Evolutionary conservation across 2,329 filamentous ascomycete species (phyloP), one percentile per base, ranked within the genome.

Genomic region (Xylariaceae sp.): DNA sequence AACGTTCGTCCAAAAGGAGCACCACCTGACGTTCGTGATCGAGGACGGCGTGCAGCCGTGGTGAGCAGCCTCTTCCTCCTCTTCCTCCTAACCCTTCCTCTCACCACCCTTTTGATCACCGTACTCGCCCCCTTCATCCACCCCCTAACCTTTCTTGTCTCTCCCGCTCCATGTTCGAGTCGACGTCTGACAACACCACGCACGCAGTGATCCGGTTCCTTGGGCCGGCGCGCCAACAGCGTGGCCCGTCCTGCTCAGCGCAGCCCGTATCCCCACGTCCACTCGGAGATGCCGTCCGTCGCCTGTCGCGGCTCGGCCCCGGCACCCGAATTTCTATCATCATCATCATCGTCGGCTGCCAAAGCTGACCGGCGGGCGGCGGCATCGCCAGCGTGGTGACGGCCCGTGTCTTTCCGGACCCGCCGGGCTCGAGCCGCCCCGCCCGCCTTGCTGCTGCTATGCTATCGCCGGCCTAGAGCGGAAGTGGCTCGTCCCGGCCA

Each of bases 351-450:
- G 73, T 82, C 32, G 80, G 78, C 19, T 75, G 78, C 33, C 23
- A 32, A 29, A 29, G 24, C 19, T 33, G 61, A 61, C 84, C 35
- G n/a, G 85, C 80, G 3, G 85, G 81, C 50, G 81, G 80, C n/a
- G 78, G 75, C 45, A 82, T 83, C 19, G 81, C 77, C 38, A 86
- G 86, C 58, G 70, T 86, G 31, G 75, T 76, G 4, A 67, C 81
- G 7, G 67, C 87, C 22, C 27, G 31, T n/a, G 39, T 36, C 23
- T 36, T 24, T 40, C 31, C 10, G 32, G 38, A 8, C 29, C 36
- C 5, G 29, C 24, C 13, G 25, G 42, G 13, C 46, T 48, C 17
- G 39, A 16, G 12, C n/a, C n/a, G n/a, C n/a, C n/a, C n/a, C n/a
- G n/a, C n/a, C n/a, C n/a, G n/a, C n/a, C n/a, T n/a, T n/a, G n/a